Evolutionary conservation across 495 filamentous ascomycete species (phyloP).

Genomic region (Elasticomyces elasticus): DNA sequence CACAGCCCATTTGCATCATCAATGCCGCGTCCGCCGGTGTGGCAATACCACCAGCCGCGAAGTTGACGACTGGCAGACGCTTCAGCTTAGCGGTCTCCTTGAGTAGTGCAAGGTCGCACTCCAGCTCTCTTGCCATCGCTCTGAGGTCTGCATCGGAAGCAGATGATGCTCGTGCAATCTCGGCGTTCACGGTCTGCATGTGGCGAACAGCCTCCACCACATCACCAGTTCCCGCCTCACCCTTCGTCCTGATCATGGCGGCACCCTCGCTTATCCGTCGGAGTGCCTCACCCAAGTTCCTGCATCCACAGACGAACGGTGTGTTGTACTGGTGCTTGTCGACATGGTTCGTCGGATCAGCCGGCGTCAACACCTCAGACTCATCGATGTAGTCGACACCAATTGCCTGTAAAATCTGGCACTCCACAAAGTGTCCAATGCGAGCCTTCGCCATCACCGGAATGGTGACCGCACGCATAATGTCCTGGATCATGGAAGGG

Average conservation of each 20-base stretch:
- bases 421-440: conserved; percentile 96
- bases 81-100: conserved; percentile 78
- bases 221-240: conserved; percentile 96
- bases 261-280: conserved; percentile 87
- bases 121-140: conserved; percentile 70
- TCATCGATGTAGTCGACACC: conserved; percentile 98
- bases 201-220: conserved; percentile 94
- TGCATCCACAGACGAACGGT: conserved; percentile 95
- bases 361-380: conserved; percentile 91
- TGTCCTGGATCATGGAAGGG: conserved; percentile 89
- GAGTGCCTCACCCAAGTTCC: conserved; percentile 89
- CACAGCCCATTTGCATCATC: conserved; percentile 99
- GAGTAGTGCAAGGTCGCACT: conserved; percentile 62
- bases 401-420: conserved; percentile 92
- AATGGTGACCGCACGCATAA: conserved; percentile 93
- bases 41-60: conserved; percentile 92
- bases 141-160: conserved; percentile 60
- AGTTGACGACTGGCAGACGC: conserved; percentile 92
- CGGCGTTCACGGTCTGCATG: conserved; percentile 78
- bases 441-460: conserved; percentile 99
- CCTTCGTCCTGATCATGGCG: conserved; percentile 98
- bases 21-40: conserved; percentile 94
- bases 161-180: conserved; percentile 63
- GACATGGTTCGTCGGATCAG: conserved; percentile 83
- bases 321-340: conserved; percentile 73